A percentile compares a stretch with the other conserved stretches of the same genome.
These are phyloP conservation scores for Xylaria digitata DNA, from an alignment of 2,329 filamentous ascomycete species.

Conservation along the genomic window DNA sequence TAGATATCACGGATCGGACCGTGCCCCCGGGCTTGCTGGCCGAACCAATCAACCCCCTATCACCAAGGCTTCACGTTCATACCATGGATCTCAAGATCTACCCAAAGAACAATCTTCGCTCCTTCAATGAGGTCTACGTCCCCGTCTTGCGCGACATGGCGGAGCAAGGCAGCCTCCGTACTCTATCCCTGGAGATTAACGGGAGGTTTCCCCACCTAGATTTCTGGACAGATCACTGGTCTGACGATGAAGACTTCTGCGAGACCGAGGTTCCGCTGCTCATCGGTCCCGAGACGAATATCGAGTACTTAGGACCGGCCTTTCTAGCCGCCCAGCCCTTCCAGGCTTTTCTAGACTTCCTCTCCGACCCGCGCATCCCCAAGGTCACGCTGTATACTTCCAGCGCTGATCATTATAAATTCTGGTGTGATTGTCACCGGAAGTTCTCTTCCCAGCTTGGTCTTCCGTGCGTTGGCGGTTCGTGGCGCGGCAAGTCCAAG, in stretches of 20 bases:
- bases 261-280: constrained; percentile 36
- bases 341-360: constrained; percentile 47
- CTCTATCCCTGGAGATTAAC: constrained; percentile 42
- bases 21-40: constrained; percentile 40
- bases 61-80: constrained; percentile 45
- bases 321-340: constrained; percentile 45
- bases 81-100: constrained; percentile 43
- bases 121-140: constrained; percentile 41
- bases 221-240: constrained; percentile 44
- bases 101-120: constrained; percentile 39
- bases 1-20: constrained; percentile 39
- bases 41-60: constrained; percentile 36
- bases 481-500: constrained; percentile 40
- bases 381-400: constrained; percentile 31
- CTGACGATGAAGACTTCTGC: constrained; percentile 28
- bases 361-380: constrained; percentile 22
- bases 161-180: constrained; percentile 40
- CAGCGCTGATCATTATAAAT: constrained; percentile 40
- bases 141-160: constrained; percentile 44
- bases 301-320: constrained; percentile 39
- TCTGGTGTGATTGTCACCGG: constrained; percentile 48
- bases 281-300: constrained; percentile 26
- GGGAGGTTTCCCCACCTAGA: constrained; percentile 42
- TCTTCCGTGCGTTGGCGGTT: constrained; percentile 40
- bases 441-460: constrained; percentile 31